Percentiles rank a stretch among this genome's conserved stretches.
These are phyloP conservation scores for Hydnum rufescens DNA, from an alignment of 768 basidiomycete genomes.

Conservation along the genomic window DNA sequence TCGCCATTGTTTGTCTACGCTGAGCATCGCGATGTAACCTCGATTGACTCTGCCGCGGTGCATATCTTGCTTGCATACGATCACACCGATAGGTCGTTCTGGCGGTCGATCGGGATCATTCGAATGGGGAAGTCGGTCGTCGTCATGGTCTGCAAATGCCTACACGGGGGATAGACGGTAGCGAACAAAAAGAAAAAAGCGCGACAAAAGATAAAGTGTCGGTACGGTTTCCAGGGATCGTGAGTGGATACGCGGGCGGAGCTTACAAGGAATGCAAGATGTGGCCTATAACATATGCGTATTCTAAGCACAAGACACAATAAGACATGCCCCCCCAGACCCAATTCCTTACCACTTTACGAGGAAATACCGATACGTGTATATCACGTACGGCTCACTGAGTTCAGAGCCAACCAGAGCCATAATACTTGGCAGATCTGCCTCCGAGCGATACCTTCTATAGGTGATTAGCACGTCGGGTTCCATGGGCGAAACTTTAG, in stretches of 20 bases:
- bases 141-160: not conserved
- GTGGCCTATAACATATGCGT: slow-evolving; percentile 40
- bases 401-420: slow-evolving; percentile 76
- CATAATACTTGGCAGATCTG: slow-evolving; percentile 69
- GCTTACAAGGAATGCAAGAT: slow-evolving; percentile 61
- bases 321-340: not conserved
- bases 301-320: not conserved
- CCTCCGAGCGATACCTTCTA: slow-evolving; percentile 55
- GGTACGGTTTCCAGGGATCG: no score
- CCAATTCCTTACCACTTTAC: slow-evolving; percentile 77
- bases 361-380: slow-evolving; percentile 93
- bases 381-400: slow-evolving; percentile 89
- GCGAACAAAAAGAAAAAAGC: no score
- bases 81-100: slow-evolving; percentile 57
- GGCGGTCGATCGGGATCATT: not conserved
- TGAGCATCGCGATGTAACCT: slow-evolving; percentile 97
- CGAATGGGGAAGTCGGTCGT: not conserved
- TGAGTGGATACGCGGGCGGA: no score
- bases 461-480: no score
- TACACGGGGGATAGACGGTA: no score
- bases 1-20: slow-evolving; percentile 64
- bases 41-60: slow-evolving; percentile 58
- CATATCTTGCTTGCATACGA: slow-evolving; percentile 92
- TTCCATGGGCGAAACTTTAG: slow-evolving; percentile 1
- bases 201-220: no score